phyloP scores from a whole-genome alignment of 257 asterid genomes.

The Gentiana macrophylla region DNA sequence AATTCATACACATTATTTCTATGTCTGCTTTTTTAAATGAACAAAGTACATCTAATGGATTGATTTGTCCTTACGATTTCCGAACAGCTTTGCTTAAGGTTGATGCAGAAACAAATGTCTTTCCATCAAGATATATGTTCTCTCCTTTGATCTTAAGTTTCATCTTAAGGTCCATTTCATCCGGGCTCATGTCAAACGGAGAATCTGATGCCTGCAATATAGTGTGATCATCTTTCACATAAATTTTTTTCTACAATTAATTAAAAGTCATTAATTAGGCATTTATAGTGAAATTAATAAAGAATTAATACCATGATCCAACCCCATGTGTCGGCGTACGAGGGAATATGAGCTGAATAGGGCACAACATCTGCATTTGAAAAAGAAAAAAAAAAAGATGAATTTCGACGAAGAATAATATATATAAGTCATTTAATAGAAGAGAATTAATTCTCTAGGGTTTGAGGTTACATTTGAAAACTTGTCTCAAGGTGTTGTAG shows the following conservation, averaged over 20 bases:
- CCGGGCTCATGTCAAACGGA: constrained; percentile 39
- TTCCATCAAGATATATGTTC: constrained; percentile 69
- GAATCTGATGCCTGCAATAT: constrained; percentile 60
- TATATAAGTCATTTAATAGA: not conserved
- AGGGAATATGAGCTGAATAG: constrained; percentile 88
- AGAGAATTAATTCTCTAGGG: not conserved
- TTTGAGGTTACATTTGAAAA: constrained; percentile 69
- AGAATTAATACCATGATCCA: constrained; percentile 77
- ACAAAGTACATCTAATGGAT: not conserved
- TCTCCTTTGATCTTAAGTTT: constrained; percentile 70
- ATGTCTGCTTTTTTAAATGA: not conserved
- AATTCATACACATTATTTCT: not conserved
- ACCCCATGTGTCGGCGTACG: constrained; percentile 98
- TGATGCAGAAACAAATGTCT: constrained; percentile 72
- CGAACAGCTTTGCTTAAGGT: constrained; percentile 85
- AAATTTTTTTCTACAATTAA: too few species aligned
- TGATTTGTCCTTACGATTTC: constrained; percentile 43
- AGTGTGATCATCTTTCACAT: not conserved
- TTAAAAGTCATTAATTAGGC: not conserved
- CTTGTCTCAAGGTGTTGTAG: constrained; percentile 78
- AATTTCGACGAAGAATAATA: not conserved
- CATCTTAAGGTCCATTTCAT: constrained; percentile 65
- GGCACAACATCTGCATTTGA: constrained; percentile 79
- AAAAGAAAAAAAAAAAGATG: not conserved
- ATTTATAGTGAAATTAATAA: not conserved